Conservation (phyloP, 129 eudicot species). For the Lonicera japonica region DNA sequence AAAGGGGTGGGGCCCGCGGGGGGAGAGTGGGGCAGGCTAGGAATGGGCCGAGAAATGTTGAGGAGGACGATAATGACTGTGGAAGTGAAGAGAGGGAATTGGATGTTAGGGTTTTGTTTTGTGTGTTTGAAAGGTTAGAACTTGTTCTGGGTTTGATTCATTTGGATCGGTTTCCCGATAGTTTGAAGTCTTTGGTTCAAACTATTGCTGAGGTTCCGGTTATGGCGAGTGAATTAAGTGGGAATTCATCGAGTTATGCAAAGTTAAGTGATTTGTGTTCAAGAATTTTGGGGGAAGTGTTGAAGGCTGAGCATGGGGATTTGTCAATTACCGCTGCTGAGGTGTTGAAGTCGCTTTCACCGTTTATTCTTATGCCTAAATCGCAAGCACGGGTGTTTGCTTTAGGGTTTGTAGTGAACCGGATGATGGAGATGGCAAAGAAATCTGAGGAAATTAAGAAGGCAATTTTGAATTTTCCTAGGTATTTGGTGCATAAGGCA, state of each 20-base stretch:
- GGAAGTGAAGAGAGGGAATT: constrained; percentile 31
- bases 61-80: not conserved
- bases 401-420: constrained; percentile 48
- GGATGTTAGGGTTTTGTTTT: constrained; percentile 59
- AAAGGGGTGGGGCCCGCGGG: constrained; percentile 24
- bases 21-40: constrained; percentile 31
- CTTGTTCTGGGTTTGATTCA: constrained; percentile 67
- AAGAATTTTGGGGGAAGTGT: constrained; percentile 48
- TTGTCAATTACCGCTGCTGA: constrained; percentile 56
- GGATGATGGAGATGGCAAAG: constrained; percentile 45
- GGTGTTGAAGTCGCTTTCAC: constrained; percentile 61
- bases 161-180: constrained; percentile 81
- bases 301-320: constrained; percentile 79
- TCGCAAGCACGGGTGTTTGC: constrained; percentile 57
- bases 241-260: constrained; percentile 32
- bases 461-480: constrained; percentile 56
- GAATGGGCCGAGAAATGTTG: constrained; percentile 17
- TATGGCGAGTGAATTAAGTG: constrained; percentile 47
- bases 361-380: constrained; percentile 45
- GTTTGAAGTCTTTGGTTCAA: constrained; percentile 73
- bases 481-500: constrained; percentile 65
- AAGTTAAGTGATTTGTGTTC: constrained; percentile 51
- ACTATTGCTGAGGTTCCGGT: constrained; percentile 62
- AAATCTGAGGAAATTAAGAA: constrained; percentile 48
- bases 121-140: constrained; percentile 57